These are phyloP conservation scores for Furcasterigmium furcatum DNA, from an alignment of 2,329 filamentous ascomycete species.

Conservation along the genomic window DNA sequence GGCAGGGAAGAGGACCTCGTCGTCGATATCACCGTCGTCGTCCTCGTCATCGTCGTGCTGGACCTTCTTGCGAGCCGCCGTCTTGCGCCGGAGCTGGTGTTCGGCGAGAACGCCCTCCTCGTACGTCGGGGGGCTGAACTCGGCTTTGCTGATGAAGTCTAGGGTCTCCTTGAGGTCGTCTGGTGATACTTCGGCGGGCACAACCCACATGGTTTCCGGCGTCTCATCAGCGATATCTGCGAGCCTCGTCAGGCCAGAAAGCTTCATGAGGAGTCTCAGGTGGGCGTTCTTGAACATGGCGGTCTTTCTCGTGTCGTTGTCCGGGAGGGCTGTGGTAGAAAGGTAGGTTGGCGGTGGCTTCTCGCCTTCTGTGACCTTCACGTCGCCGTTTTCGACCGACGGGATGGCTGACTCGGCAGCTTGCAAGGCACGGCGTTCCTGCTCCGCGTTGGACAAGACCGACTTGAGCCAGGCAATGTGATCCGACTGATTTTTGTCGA, in stretches of 20 bases:
- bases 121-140: conserved; percentile 74
- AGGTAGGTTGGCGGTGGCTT: conserved; percentile 34
- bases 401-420: conserved; percentile 62
- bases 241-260: conserved; percentile 66
- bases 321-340: conserved; percentile 54
- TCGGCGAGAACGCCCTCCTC: conserved; percentile 73
- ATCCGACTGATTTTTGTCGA: conserved; percentile 75
- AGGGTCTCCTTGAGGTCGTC: conserved; percentile 64
- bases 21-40: conserved; percentile 38
- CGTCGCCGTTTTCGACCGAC: conserved; percentile 24
- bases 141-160: conserved; percentile 72
- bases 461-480: conserved; percentile 80
- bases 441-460: conserved; percentile 63
- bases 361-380: conserved; percentile 18
- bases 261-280: conserved; percentile 77
- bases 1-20: conserved; percentile 64
- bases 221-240: conserved; percentile 61
- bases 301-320: conserved; percentile 62
- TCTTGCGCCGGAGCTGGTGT: conserved; percentile 74
- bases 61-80: conserved; percentile 49
- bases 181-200: conserved; percentile 65
- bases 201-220: conserved; percentile 72
- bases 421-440: conserved; percentile 76
- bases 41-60: conserved; percentile 67
- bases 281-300: conserved; percentile 89